Evolutionary conservation across 805 yeast genomes (phyloP).

Genomic region (Ogataea trehalophila): DNA sequence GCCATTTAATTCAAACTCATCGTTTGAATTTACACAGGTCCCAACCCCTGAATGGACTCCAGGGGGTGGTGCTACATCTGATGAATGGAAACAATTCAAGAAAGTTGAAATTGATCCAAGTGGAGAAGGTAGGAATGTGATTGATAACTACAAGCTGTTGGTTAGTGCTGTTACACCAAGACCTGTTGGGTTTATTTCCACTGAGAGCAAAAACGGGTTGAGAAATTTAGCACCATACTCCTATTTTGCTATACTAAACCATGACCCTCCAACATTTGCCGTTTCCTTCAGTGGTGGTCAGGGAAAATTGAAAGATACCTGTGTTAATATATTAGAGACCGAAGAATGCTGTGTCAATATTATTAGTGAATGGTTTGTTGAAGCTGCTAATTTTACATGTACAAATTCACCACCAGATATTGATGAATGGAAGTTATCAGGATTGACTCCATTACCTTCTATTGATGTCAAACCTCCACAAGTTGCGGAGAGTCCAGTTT

Average conservation of each 20-base stretch:
- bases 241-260: constrained; percentile 41
- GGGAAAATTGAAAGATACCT: constrained; percentile 44
- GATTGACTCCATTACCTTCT: constrained; percentile 45
- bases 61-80: constrained; percentile 43
- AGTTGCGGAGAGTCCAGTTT: constrained; percentile 59
- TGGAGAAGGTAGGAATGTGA: constrained; percentile 34
- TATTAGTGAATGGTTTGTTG: constrained; percentile 59
- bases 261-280: constrained; percentile 56
- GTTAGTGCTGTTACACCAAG: constrained; percentile 54
- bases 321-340: constrained; percentile 43
- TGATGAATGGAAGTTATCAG: constrained; percentile 53
- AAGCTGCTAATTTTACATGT: constrained; percentile 53
- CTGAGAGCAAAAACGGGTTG: constrained; percentile 38
- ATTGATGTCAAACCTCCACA: constrained; percentile 45
- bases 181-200: constrained; percentile 55
- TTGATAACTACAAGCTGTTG: constrained; percentile 45
- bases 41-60: constrained; percentile 37
- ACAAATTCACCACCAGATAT: constrained; percentile 43
- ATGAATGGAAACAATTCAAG: constrained; percentile 39
- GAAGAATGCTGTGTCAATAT: constrained; percentile 52
- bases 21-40: constrained; percentile 1
- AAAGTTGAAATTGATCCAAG: constrained; percentile 48
- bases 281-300: constrained; percentile 42
- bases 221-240: constrained; percentile 59
- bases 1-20: too few species aligned